A percentile compares a stretch with the other conserved stretches of the same genome.
phyloP scores from a whole-genome alignment of 768 basidiomycete genomes.

The Kwoniella sp. region DNA sequence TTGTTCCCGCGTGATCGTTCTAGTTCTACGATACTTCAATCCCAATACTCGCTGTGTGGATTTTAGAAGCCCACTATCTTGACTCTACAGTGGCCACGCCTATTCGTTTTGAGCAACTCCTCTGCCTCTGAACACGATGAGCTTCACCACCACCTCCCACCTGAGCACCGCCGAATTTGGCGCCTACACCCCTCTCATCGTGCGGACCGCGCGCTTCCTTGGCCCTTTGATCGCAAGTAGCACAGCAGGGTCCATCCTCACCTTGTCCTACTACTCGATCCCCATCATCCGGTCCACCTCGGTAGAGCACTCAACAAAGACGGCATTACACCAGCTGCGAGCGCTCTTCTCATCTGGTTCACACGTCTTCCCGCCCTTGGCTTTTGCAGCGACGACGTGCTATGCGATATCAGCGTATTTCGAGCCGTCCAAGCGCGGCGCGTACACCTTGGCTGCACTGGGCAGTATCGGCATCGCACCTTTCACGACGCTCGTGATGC shows the following conservation, averaged over 20 bases:
- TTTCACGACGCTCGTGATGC: slow-evolving; percentile 17
- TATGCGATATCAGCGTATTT: slow-evolving; percentile 9
- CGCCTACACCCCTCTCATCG: background rate
- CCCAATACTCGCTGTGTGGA: too few relatives aligned
- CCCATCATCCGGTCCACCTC: slow-evolving; percentile 10
- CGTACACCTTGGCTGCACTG: slow-evolving; percentile 3
- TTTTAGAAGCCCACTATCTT: too few relatives aligned
- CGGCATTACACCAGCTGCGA: slow-evolving; percentile 6
- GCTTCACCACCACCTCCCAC: background rate
- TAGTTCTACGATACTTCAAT: too few relatives aligned
- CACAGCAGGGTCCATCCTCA: slow-evolving; percentile 7
- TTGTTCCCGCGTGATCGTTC: too few relatives aligned
- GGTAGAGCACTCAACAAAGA: background rate
- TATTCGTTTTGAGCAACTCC: too few relatives aligned
- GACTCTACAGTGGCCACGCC: too few relatives aligned
- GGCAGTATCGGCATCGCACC: slow-evolving; percentile 19
- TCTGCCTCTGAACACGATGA: too few relatives aligned
- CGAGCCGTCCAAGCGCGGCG: background rate
- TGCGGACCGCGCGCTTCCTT: background rate
- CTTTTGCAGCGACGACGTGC: background rate
- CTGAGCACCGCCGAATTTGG: background rate
- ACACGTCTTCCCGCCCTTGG: slow-evolving; percentile 15
- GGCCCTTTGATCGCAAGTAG: slow-evolving; percentile 5
- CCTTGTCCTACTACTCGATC: slow-evolving; percentile 4
- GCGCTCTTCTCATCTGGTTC: slow-evolving; percentile 10